Evolutionary conservation across 257 asterid species (phyloP).

Genomic region (Solanum habrochaites): DNA sequence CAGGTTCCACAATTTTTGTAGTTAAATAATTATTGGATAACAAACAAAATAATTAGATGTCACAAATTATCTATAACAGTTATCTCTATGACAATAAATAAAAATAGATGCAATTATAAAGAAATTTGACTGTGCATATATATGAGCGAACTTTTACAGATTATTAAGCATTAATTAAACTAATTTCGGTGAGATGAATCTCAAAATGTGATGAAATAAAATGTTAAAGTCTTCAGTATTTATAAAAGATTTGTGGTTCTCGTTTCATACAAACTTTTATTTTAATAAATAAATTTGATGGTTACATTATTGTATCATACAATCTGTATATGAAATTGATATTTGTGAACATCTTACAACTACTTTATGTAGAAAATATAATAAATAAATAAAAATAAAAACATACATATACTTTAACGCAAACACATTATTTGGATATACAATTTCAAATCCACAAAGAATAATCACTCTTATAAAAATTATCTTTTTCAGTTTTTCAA

Average conservation of each 20-base stretch:
- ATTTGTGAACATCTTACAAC: too few relatives aligned
- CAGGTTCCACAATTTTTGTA: too few relatives aligned
- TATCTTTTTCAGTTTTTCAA: neutral
- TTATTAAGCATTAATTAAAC: neutral
- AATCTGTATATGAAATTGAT: too few relatives aligned
- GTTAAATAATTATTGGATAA: too few relatives aligned
- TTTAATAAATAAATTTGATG: neutral
- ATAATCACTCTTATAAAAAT: neutral
- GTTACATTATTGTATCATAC: neutral
- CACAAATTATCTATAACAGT: neutral
- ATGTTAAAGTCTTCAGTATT: neutral
- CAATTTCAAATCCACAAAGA: neutral
- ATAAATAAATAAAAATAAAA: neutral
- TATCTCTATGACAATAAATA: neutral
- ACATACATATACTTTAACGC: neutral
- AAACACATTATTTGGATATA: neutral
- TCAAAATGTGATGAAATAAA: neutral
- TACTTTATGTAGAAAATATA: neutral
- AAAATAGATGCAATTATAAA: neutral
- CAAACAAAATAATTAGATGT: neutral
- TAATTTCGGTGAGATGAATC: neutral
- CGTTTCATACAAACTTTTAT: too few relatives aligned
- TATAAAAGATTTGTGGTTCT: neutral
- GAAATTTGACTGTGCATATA: too few relatives aligned
- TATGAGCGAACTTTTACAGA: neutral